These are phyloP conservation scores for Casaregolazyma lundiana DNA, from an alignment of 1,139 yeast species.

Conservation along the genomic window DNA sequence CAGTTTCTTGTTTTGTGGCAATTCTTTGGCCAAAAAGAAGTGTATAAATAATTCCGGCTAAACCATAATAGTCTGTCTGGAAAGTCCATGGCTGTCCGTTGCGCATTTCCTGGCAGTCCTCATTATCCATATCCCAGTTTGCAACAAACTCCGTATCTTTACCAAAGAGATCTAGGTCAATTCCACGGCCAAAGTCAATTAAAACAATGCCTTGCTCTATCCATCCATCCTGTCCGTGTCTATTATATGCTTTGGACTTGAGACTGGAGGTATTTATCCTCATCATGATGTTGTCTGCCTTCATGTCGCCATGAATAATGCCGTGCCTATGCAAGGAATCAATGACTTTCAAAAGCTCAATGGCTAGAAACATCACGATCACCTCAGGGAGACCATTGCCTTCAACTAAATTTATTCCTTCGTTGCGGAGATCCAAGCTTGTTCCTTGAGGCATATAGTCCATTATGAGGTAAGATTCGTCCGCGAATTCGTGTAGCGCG, in stretches of 20 bases:
- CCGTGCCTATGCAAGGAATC: constrained; percentile 61
- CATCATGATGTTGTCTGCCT: constrained; percentile 84
- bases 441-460: constrained; percentile 75
- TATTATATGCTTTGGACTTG: constrained; percentile 26
- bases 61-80: constrained; percentile 81
- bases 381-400: constrained; percentile 51
- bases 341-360: constrained; percentile 56
- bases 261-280: constrained; percentile 36
- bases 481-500: constrained; percentile 53
- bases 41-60: constrained; percentile 71
- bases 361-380: constrained; percentile 57
- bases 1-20: constrained; percentile 34
- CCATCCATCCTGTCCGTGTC: constrained; percentile 47
- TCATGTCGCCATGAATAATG: constrained; percentile 79
- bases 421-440: constrained; percentile 55
- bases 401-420: constrained; percentile 33
- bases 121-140: constrained; percentile 62
- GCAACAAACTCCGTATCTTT: constrained; percentile 48
- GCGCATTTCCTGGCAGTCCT: constrained; percentile 75
- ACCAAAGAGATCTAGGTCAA: constrained; percentile 60
- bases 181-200: constrained; percentile 81
- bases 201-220: constrained; percentile 52
- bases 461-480: constrained; percentile 70
- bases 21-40: constrained; percentile 58
- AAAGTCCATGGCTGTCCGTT: constrained; percentile 63